Base-by-base conservation (phyloP, 768 basidiomycete species). In the Atractiella rhizophila region DNA sequence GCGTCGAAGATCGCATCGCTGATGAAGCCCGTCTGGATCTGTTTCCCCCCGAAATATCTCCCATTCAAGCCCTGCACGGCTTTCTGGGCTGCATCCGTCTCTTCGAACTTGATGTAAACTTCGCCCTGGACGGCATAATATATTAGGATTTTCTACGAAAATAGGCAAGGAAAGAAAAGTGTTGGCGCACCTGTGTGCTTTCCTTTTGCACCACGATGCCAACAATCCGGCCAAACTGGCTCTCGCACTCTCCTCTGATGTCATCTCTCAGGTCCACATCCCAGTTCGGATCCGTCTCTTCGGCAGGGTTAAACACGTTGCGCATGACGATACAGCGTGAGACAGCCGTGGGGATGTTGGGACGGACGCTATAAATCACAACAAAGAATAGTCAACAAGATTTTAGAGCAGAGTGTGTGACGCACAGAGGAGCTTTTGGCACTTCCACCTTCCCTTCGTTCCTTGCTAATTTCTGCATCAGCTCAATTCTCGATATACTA, bases 401-500 rank as follows among this genome's bases (percentile, higher is more conserved):
- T n/a, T n/a, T 24, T 49, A 44, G 21, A 35, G 32, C 2, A 40
- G 44, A 6, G 34, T 35, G 27, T 18, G 29, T 12, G 18, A 18
- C 12, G 29, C 29, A 30, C 29, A 30, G 12, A 30, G 12, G 12
- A 12, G 29, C 12, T 12, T 18, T 30, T 30, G 29, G 29, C 12
- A 12, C 16, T 30, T 12, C 16, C 16, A 12, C 12, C 12, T 30
- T 30, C 29, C 29, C n/a, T n/a, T 62, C 61, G 62, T 73, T 79
- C 66, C 91, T 82, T 60, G 91, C 85, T 70, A 98, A 80, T 73
- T 96, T 98, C 65, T 86, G 82, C 91, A 98, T 98, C 66, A 98
- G 81, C 61, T 83, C 81, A 68, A 91, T 85, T 64, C 91, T 80
- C 57, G 83, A 82, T 56, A 79, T 80, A 67, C 80, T 80, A 66